Percentiles rank a stretch among this genome's conserved stretches.
phyloP scores from a whole-genome alignment of 306 rosid genomes.

The Abrus precatorius region DNA sequence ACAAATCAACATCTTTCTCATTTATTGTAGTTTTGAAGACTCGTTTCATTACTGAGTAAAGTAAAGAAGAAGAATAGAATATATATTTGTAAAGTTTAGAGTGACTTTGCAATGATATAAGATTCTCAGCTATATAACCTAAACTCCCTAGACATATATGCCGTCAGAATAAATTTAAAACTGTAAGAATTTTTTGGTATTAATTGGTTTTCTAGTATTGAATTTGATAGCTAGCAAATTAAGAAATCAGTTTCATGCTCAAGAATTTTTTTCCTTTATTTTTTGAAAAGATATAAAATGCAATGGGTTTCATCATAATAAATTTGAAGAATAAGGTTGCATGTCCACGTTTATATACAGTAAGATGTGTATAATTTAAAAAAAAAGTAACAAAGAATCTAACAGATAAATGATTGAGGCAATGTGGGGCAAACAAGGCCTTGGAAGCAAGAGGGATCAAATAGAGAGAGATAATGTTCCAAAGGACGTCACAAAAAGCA shows the following conservation, averaged over 20 bases:
- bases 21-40: not conserved
- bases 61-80: not conserved
- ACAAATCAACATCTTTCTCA: not conserved
- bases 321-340: slow-evolving; percentile 13
- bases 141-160: not conserved
- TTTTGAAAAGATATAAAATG: not conserved
- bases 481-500: slow-evolving; percentile 66
- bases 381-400: slow-evolving; percentile 50
- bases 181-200: not conserved
- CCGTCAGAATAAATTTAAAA: not conserved
- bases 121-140: not conserved
- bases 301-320: not conserved
- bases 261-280: not conserved
- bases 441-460: slow-evolving; percentile 52
- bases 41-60: not conserved
- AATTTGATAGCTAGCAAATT: not conserved
- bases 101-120: not conserved
- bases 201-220: not conserved
- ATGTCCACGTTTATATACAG: slow-evolving; percentile 28
- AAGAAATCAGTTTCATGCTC: slow-evolving; percentile 1
- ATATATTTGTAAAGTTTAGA: not conserved
- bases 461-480: slow-evolving; percentile 38
- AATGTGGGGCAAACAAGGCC: slow-evolving; percentile 63
- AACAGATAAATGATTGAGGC: slow-evolving; percentile 58
- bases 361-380: not conserved